A percentile compares a stretch with the other conserved stretches of the same genome.
Conservation (phyloP, 306 rosid genomes). For the Geum urbanum region DNA sequence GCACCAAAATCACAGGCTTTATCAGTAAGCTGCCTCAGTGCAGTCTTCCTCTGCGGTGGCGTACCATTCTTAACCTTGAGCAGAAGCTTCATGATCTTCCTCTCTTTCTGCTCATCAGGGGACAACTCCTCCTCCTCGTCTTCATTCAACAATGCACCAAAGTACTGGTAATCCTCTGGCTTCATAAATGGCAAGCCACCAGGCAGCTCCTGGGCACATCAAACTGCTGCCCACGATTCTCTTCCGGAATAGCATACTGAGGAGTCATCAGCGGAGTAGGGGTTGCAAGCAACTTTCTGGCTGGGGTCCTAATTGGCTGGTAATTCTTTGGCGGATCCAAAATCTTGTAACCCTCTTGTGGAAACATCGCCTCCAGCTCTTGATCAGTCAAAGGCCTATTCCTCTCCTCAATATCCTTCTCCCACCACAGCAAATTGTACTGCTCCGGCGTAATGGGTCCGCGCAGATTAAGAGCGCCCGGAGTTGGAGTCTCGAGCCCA, state of each 20-base stretch:
- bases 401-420: conserved; percentile 76
- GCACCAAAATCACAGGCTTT: conserved; percentile 78
- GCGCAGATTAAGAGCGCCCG: conserved; percentile 51
- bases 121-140: conserved; percentile 66
- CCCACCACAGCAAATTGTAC: conserved; percentile 71
- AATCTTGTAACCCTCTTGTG: conserved; percentile 69
- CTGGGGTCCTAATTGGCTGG: conserved; percentile 70
- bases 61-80: conserved; percentile 77
- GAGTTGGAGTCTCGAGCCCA: conserved; percentile 64
- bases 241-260: conserved; percentile 60
- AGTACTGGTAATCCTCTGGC: conserved; percentile 76
- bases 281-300: conserved; percentile 64
- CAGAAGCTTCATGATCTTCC: conserved; percentile 76
- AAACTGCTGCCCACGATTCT: conserved; percentile 77
- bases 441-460: conserved; percentile 70
- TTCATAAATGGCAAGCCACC: conserved; percentile 76
- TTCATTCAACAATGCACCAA: conserved; percentile 65
- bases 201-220: conserved; percentile 67
- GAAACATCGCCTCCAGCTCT: conserved; percentile 74
- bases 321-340: conserved; percentile 63
- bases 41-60: conserved; percentile 73
- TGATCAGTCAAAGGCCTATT: conserved; percentile 69
- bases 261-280: conserved; percentile 74
- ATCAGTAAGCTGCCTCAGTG: conserved; percentile 68
- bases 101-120: conserved; percentile 70